phyloP scores from a whole-genome alignment of 305 asterid species.

The Solanum aculeatissimum region DNA sequence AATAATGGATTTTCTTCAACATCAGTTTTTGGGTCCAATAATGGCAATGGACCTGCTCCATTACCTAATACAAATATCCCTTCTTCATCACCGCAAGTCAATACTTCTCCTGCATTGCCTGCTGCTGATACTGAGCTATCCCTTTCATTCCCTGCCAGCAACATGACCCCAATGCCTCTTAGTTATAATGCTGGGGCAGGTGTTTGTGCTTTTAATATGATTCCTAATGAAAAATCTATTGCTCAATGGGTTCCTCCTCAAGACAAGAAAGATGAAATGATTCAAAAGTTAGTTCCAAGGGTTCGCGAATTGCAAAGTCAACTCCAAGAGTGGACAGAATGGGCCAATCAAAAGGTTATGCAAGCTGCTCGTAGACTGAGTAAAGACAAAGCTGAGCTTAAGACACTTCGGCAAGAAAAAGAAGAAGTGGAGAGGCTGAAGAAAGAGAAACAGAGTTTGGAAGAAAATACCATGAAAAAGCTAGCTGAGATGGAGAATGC shows the following conservation, averaged over 20 bases:
- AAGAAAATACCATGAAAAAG: constrained; percentile 73
- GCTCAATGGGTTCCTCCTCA: constrained; percentile 48
- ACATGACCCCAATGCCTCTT: constrained; percentile 42
- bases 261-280: constrained; percentile 71
- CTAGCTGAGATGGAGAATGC: constrained; percentile 87
- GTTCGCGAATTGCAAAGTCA: constrained; percentile 59
- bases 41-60: constrained; percentile 15
- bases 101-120: constrained; percentile 26
- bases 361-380: constrained; percentile 86
- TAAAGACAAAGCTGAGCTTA: constrained; percentile 79
- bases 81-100: constrained; percentile 14
- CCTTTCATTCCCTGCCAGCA: constrained; percentile 58
- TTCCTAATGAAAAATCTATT: constrained; percentile 26
- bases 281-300: constrained; percentile 59
- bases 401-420: constrained; percentile 72
- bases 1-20: constrained; percentile 31
- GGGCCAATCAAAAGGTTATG: constrained; percentile 97
- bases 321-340: constrained; percentile 91
- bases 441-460: constrained; percentile 70
- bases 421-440: constrained; percentile 79
- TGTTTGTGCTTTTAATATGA: constrained; percentile 18
- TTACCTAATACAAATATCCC: constrained; percentile 24
- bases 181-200: constrained; percentile 28
- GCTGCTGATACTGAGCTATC: constrained; percentile 56
- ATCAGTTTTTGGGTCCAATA: constrained; percentile 38